Evolutionary conservation across 2,329 filamentous ascomycete genomes (phyloP), one percentile per base, ranked within the genome.

Genomic region (Diplodia intermedia): DNA sequence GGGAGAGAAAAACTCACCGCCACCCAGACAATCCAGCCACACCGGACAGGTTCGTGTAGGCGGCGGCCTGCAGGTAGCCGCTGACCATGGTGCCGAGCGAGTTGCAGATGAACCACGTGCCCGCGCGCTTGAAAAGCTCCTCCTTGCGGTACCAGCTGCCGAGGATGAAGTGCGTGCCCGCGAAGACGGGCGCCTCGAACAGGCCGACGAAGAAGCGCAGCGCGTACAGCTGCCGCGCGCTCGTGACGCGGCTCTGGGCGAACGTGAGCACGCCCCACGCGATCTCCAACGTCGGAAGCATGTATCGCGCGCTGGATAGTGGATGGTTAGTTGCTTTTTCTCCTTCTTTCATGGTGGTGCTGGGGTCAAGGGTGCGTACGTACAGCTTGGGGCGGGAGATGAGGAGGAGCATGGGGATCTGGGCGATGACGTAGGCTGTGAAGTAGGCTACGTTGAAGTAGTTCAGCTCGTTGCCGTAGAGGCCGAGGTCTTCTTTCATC

Each of bases 61-160:
- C 83, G 0, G 83, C 85, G 0, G 85, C 82, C 75, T 86, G 85
- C 0, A 88, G 78, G 68, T 86, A 87, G 1, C 85, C 86, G n/a
- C 83, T 84, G 57, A 87, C 83, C 82, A 88, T 86, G n/a, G 79
- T 77, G 0, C 84, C 86, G 0, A 86, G 78, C 4, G 82, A 83
- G 9, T 85, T 83, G 31, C 82, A 84, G 0, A 85, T 80, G 65
- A 82, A 86, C 77, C 86, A 87, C 14, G 86, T 81, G 0, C 84
- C 84, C 2, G 85, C 84, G 2, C 86, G 81, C 71, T 87, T 88
- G 66, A 84, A 86, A 0, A 82, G 77, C 65, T 83, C 81, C 23
- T 80, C 77, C 1, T 79, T 79, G 2, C 77, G 75, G 68, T 83
- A 83, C 81, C 81, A 83, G 6, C 72, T 75, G 8, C 76, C 77